Evolutionary conservation across 768 basidiomycete genomes (phyloP).

Genomic region (Hypholoma sublateritium): DNA sequence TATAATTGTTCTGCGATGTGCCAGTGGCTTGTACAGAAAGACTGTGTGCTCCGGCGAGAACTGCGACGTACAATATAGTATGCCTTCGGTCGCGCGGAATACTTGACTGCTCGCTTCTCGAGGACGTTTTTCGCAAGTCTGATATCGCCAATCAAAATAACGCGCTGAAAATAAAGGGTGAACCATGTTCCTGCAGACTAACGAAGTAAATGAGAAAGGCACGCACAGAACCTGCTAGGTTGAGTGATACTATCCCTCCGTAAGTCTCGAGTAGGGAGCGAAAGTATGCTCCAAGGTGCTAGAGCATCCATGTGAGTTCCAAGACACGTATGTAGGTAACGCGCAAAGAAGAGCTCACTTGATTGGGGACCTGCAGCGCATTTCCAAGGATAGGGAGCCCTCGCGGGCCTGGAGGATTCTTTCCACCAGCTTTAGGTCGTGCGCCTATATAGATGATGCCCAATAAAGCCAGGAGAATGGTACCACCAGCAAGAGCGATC

Average conservation of each 20-base stretch:
- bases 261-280: not conserved
- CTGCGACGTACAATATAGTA: not conserved
- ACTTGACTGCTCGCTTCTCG: not conserved
- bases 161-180: not conserved
- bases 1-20: not conserved
- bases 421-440: not conserved
- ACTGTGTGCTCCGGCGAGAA: not conserved
- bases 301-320: not conserved
- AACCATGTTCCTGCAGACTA: too few relatives aligned
- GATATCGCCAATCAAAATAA: not conserved
- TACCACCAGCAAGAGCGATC: not conserved
- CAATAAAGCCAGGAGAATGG: not conserved
- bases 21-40: too few relatives aligned
- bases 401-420: not conserved
- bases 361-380: not conserved
- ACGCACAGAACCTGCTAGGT: not conserved
- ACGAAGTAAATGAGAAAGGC: not conserved
- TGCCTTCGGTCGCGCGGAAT: not conserved
- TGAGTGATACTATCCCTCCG: not conserved
- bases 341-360: not conserved
- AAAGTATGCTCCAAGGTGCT: not conserved
- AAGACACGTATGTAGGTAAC: too few relatives aligned
- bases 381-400: not conserved
- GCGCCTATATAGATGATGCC: too few relatives aligned
- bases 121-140: not conserved